Conservation (phyloP, 2,329 filamentous ascomycete genomes). For the Blastomyces parvus region DNA sequence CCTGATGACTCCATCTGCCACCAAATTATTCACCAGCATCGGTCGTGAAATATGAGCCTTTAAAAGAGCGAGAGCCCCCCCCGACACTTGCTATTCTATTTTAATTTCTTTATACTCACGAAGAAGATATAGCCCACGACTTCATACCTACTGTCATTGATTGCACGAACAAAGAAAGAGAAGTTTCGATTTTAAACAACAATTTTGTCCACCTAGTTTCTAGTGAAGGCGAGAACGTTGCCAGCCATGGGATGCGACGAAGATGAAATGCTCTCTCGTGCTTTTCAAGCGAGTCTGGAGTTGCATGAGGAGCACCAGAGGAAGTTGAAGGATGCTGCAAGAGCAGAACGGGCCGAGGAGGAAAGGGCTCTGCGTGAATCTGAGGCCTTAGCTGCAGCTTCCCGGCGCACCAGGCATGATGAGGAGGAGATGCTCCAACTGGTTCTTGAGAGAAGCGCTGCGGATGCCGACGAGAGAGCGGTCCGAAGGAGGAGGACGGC, state of each 20-base stretch:
- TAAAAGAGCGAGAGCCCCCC: not conserved
- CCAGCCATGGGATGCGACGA: not conserved
- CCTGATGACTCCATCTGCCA: not conserved
- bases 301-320: slow-evolving; percentile 12
- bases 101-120: not conserved
- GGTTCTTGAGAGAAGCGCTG: slow-evolving; percentile 9
- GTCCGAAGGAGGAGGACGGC: slow-evolving; percentile 1
- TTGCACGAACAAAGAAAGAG: not conserved
- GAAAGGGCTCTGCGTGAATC: slow-evolving; percentile 9
- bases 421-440: slow-evolving; percentile 3
- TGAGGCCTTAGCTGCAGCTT: slow-evolving; percentile 7
- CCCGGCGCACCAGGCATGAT: not conserved
- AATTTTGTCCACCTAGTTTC: not conserved
- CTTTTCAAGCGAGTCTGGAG: slow-evolving; percentile 13
- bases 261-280: slow-evolving; percentile 12
- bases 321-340: slow-evolving; percentile 1
- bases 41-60: not conserved
- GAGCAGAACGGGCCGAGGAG: slow-evolving; percentile 1
- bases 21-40: not conserved
- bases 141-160: not conserved
- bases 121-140: not conserved
- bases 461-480: slow-evolving; percentile 9
- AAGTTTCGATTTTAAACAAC: not conserved
- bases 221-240: not conserved
- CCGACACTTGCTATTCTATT: not conserved